A percentile compares a stretch with the other conserved stretches of the same genome.
phyloP scores from a whole-genome alignment of 2,329 filamentous ascomycete species.

The Mollisiaceae sp. region DNA sequence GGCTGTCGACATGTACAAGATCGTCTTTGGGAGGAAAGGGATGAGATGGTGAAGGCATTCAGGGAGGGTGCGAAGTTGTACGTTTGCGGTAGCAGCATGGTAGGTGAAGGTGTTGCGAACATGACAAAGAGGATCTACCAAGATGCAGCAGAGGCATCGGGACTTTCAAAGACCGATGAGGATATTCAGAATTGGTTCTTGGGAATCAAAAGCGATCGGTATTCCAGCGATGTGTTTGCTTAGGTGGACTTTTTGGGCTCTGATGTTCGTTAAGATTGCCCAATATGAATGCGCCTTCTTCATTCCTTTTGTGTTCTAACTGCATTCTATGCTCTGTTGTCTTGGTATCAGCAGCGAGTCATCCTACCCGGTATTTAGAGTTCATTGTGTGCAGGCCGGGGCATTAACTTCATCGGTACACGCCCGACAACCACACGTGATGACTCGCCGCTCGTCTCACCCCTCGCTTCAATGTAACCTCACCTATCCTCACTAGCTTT shows the following conservation, averaged over 20 bases:
- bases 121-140: slow-evolving; percentile 49
- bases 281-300: too few species aligned
- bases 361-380: too few species aligned
- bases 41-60: slow-evolving; percentile 34
- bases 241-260: not conserved
- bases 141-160: slow-evolving; percentile 44
- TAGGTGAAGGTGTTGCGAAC: slow-evolving; percentile 51
- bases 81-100: slow-evolving; percentile 38
- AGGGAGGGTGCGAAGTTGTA: slow-evolving; percentile 36
- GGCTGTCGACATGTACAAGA: slow-evolving; percentile 38
- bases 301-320: too few species aligned
- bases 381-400: too few species aligned
- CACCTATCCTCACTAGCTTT: too few species aligned
- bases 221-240: slow-evolving; percentile 51
- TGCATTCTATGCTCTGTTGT: too few species aligned
- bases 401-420: too few species aligned
- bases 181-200: slow-evolving; percentile 52
- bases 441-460: too few species aligned
- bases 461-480: too few species aligned
- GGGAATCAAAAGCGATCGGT: slow-evolving; percentile 50
- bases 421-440: too few species aligned
- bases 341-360: too few species aligned
- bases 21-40: slow-evolving; percentile 36
- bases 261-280: too few species aligned
- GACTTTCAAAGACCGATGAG: slow-evolving; percentile 45